A percentile compares a stretch with the other conserved stretches of the same genome.
Evolutionary conservation across 2,329 filamentous ascomycete species (phyloP).

Genomic region (Hypoxylon sp.): DNA sequence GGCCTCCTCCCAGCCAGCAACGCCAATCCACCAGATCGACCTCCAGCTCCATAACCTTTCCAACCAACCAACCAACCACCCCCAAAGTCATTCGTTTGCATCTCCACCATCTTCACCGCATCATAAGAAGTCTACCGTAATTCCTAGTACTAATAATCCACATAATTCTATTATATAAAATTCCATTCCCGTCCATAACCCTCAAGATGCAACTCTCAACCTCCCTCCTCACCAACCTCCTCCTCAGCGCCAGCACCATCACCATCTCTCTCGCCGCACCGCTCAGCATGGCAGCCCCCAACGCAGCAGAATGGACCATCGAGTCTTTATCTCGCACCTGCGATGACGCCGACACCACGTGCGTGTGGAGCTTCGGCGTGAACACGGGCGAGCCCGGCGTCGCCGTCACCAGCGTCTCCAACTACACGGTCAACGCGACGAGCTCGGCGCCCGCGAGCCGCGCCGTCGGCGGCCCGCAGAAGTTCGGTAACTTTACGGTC

Average conservation of each 20-base stretch:
- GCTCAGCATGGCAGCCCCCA: constrained; percentile 43
- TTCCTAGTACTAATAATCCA: constrained; percentile 17
- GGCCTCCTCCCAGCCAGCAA: not conserved
- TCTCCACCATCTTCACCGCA: not conserved
- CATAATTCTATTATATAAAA: constrained; percentile 2
- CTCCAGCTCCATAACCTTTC: not conserved
- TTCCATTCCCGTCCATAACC: not conserved
- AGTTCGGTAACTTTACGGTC: constrained; percentile 66
- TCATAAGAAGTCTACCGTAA: not conserved
- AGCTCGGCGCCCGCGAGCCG: constrained; percentile 55
- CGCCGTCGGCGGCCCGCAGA: constrained; percentile 55
- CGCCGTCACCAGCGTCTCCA: constrained; percentile 57
- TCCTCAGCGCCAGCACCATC: constrained; percentile 43
- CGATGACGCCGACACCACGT: constrained; percentile 56
- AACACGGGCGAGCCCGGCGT: constrained; percentile 53
- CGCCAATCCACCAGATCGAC: not conserved
- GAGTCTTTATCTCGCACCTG: constrained; percentile 58
- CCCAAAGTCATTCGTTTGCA: constrained; percentile 32
- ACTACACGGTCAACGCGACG: constrained; percentile 56
- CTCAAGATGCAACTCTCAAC: constrained; percentile 34
- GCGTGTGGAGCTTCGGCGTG: constrained; percentile 61
- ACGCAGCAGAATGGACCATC: constrained; percentile 59
- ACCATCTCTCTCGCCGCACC: constrained; percentile 45
- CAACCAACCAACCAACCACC: not conserved
- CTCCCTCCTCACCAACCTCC: constrained; percentile 45